Base-by-base conservation (phyloP, 805 yeast genomes). In the Ogataea nonfermentans region DNA sequence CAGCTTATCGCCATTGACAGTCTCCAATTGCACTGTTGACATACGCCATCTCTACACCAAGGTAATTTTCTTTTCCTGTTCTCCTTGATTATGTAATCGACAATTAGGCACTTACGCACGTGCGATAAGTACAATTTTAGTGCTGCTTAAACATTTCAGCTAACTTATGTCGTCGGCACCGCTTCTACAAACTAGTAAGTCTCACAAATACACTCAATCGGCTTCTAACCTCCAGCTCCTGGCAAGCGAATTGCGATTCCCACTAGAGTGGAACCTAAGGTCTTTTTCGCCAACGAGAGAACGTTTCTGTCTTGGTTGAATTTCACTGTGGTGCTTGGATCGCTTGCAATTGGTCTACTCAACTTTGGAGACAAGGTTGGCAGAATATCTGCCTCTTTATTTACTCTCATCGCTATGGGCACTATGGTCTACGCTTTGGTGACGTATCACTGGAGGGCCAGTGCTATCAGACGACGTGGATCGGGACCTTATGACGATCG, bases 401-500 rank as follows among this genome's bases (percentile, higher is more conserved):
- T 93, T 73, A 95, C 99, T 3, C 72, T 91, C 46, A 90, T 93
- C 40, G 95, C 99, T 48, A 91, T 93, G 97, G 88, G 86, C 49
- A 91, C 99, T 16, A 93, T 93, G 99, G 75, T 83, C 3, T 93
- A 93, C 57, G 99, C 99, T 2, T 74, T 93, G 47, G 76, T 88
- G 33, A 93, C 98, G 9, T 93, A 93, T 65, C 99, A 93, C 66
- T 95, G 99, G 99, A 86, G 99, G 72, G 99, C 99, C 2, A 88
- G 90, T 61, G 99, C 99, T 44, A 93, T 93, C 53, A 82, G 99
- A 66, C 77, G 91, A 67, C 82, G 98, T 66, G 99, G 99, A 29
- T 80, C 95, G 10, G 99, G 99, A 33, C 99, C 99, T n/a, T 93
- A 93, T 62, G 99, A 93, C 60, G 99, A 93, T 66, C 79, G 99